A percentile compares a stretch with the other conserved stretches of the same genome.
phyloP scores from a whole-genome alignment of 148 eudicot species.

The Rhododendron griersonianum region DNA sequence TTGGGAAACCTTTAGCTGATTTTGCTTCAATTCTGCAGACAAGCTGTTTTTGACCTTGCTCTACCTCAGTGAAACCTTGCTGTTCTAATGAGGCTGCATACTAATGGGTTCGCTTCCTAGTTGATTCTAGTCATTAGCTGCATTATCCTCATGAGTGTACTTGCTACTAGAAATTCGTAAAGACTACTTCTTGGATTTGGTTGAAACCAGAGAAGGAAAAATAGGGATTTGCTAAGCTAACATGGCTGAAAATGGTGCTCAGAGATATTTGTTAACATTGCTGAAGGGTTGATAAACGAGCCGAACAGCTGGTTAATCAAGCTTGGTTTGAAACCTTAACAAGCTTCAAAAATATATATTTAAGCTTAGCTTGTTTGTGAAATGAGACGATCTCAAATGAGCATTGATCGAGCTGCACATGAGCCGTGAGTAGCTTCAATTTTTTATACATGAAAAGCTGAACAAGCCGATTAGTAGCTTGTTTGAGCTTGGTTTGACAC shows the following conservation, averaged over 20 bases:
- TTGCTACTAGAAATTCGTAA: not conserved
- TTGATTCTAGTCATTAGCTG: not conserved
- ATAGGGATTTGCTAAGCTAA: not conserved
- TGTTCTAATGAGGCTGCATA: not conserved
- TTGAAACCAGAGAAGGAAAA: not conserved
- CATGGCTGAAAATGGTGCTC: not conserved
- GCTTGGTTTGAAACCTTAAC: not conserved
- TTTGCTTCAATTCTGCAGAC: not conserved
- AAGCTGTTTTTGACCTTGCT: not conserved
- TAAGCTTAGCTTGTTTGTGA: not conserved
- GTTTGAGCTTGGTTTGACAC: not conserved
- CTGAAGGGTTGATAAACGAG: not conserved
- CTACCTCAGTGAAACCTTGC: not conserved
- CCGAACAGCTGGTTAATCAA: too few species aligned
- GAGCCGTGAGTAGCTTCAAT: not conserved
- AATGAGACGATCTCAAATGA: not conserved
- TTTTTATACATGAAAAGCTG: not conserved
- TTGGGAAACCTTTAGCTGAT: too few species aligned
- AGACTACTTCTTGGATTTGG: not conserved
- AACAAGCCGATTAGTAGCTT: not conserved
- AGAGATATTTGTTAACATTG: not conserved
- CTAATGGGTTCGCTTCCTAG: not conserved
- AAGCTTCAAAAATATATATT: too few species aligned
- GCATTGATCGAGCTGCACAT: not conserved
- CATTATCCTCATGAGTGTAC: not conserved